Conservation (phyloP, 495 filamentous ascomycete genomes). For the Podospora pseudocomata region DNA sequence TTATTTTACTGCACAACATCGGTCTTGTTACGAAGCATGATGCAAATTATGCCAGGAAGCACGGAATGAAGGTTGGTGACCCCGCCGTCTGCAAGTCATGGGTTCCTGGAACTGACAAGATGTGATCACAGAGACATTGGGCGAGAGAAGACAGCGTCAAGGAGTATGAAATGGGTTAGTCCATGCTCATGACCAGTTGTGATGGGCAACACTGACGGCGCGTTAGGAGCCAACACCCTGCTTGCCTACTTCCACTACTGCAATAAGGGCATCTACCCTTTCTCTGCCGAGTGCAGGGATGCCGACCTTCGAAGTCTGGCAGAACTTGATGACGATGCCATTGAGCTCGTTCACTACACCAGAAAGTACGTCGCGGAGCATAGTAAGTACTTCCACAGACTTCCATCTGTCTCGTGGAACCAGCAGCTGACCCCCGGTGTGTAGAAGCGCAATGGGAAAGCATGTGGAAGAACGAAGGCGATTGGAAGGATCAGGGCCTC, state of each 20-base stretch:
- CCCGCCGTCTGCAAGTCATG: not conserved
- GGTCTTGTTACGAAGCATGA: slow-evolving; percentile 56
- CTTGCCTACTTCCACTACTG: slow-evolving; percentile 58
- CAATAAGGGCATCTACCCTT: slow-evolving; percentile 52
- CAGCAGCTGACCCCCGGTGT: slow-evolving; percentile 13
- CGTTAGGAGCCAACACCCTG: slow-evolving; percentile 53
- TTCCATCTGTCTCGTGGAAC: not conserved
- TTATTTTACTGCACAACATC: slow-evolving; percentile 57
- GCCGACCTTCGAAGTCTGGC: slow-evolving; percentile 44
- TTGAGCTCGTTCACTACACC: slow-evolving; percentile 40
- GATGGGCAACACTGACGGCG: slow-evolving; percentile 6
- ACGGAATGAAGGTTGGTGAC: slow-evolving; percentile 46
- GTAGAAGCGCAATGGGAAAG: slow-evolving; percentile 40
- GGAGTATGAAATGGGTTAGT: slow-evolving; percentile 50
- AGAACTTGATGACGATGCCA: slow-evolving; percentile 39
- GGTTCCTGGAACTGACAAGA: not conserved
- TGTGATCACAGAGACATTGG: slow-evolving; percentile 41
- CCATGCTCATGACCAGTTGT: not conserved
- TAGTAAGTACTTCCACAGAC: slow-evolving; percentile 35
- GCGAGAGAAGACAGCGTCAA: slow-evolving; percentile 48
- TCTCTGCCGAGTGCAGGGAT: slow-evolving; percentile 48
- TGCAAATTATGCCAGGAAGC: slow-evolving; percentile 51
- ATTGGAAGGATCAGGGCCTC: slow-evolving; percentile 28
- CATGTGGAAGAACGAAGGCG: not conserved
- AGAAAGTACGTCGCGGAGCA: slow-evolving; percentile 34